phyloP scores from a whole-genome alignment of 2,329 filamentous ascomycete genomes.

The Aspergillus luchuensis region DNA sequence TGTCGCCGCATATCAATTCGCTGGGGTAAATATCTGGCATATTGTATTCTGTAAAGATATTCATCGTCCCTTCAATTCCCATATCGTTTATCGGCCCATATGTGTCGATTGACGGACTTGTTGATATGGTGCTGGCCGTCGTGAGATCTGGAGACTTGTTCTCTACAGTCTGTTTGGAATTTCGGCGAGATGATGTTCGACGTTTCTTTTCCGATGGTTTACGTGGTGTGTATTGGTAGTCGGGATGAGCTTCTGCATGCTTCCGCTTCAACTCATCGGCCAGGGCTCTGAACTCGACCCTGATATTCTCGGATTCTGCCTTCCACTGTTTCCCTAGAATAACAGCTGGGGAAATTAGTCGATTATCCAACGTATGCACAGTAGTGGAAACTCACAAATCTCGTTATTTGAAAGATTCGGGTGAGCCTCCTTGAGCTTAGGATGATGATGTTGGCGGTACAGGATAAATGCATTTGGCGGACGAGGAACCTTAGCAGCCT shows the following conservation, averaged over 20 bases:
- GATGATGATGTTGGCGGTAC: conserved; percentile 46
- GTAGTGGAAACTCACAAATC: conserved; percentile 42
- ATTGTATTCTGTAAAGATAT: not conserved
- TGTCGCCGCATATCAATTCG: not conserved
- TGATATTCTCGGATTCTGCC: conserved; percentile 38
- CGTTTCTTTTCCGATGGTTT: conserved; percentile 51
- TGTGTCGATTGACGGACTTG: conserved; percentile 14
- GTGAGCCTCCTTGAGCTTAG: conserved; percentile 39
- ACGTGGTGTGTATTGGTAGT: conserved; percentile 51
- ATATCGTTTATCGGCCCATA: conserved; percentile 3
- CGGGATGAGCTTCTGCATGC: conserved; percentile 44
- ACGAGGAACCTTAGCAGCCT: conserved; percentile 43
- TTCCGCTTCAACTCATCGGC: conserved; percentile 44
- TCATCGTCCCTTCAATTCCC: not conserved
- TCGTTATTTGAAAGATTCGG: conserved; percentile 49
- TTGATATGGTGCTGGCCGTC: conserved; percentile 9
- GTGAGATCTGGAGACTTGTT: conserved; percentile 10
- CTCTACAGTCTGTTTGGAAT: conserved; percentile 10
- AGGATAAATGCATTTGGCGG: conserved; percentile 52
- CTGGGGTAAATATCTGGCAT: not conserved
- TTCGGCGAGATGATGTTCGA: conserved; percentile 41
- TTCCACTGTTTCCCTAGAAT: conserved; percentile 49
- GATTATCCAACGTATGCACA: not conserved
- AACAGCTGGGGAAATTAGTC: conserved; percentile 29
- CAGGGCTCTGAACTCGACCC: conserved; percentile 40